Percentiles rank a stretch among this genome's conserved stretches.
Evolutionary conservation across 116 monocot species (phyloP).

Genomic region (Papilionanthe hybrid): DNA sequence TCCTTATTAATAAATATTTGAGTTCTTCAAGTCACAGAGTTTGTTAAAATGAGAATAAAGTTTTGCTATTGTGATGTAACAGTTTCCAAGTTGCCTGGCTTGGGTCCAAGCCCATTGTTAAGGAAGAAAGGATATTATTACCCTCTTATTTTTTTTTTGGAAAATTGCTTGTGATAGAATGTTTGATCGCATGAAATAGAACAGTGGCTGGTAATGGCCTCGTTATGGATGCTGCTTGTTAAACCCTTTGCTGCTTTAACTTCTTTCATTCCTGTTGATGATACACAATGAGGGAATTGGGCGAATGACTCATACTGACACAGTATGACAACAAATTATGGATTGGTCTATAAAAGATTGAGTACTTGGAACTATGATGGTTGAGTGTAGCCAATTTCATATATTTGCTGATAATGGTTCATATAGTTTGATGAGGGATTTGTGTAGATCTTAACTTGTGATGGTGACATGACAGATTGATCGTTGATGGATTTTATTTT

Average conservation of each 20-base stretch:
- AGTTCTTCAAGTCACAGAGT: constrained; percentile 8
- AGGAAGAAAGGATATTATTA: constrained; percentile 9
- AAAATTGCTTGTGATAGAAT: not conserved
- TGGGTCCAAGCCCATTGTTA: constrained; percentile 19
- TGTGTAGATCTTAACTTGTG: too few relatives aligned
- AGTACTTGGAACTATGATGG: not conserved
- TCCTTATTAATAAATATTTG: not conserved
- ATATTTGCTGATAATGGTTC: not conserved
- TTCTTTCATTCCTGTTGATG: not conserved
- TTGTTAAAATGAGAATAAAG: constrained; percentile 19
- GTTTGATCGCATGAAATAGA: constrained; percentile 4
- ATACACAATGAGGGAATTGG: not conserved
- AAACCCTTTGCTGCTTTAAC: not conserved
- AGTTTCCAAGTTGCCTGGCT: constrained; percentile 24
- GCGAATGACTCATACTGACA: not conserved
- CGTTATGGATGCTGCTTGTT: constrained; percentile 6
- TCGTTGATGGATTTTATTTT: too few relatives aligned
- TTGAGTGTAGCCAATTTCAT: not conserved
- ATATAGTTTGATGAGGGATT: too few relatives aligned
- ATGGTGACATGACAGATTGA: too few relatives aligned
- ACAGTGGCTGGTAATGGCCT: not conserved
- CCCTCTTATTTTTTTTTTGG: not conserved
- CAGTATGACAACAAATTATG: constrained; percentile 1
- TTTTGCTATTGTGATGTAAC: constrained; percentile 31
- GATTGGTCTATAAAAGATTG: not conserved